phyloP scores from a whole-genome alignment of 164 flowering plant species.

The Aristolochia fimbriata region DNA sequence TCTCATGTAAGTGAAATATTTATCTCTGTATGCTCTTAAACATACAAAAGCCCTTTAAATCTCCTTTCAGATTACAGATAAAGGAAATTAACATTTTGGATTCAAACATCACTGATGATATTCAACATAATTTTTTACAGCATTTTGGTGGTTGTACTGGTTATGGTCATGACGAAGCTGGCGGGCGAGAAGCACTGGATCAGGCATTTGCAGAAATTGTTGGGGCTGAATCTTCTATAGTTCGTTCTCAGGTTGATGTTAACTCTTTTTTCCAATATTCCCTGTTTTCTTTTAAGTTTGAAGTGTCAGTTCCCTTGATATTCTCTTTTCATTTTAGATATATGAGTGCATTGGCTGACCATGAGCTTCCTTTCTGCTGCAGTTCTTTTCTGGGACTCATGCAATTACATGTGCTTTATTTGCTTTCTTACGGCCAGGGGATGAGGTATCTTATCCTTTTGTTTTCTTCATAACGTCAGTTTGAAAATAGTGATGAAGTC shows the following conservation, averaged over 20 bases:
- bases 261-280: background rate
- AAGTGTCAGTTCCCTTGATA: background rate
- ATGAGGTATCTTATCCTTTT: conserved; percentile 50
- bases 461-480: background rate
- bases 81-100: background rate
- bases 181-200: conserved; percentile 89
- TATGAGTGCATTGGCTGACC: background rate
- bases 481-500: background rate
- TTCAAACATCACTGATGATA: background rate
- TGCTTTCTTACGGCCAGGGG: conserved; percentile 78
- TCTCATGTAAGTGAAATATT: conserved; percentile 50
- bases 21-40: background rate
- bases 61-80: background rate
- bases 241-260: conserved; percentile 58
- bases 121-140: conserved; percentile 21
- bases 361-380: conserved; percentile 5
- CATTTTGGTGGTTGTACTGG: conserved; percentile 85
- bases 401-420: conserved; percentile 91
- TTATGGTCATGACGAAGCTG: conserved; percentile 94
- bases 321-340: no score
- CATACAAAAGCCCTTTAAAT: background rate
- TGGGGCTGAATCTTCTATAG: conserved; percentile 88
- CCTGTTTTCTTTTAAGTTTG: background rate
- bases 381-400: conserved; percentile 97
- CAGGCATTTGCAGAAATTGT: conserved; percentile 74